Conservation (phyloP, 768 basidiomycete genomes). For the Suillus sp. region DNA sequence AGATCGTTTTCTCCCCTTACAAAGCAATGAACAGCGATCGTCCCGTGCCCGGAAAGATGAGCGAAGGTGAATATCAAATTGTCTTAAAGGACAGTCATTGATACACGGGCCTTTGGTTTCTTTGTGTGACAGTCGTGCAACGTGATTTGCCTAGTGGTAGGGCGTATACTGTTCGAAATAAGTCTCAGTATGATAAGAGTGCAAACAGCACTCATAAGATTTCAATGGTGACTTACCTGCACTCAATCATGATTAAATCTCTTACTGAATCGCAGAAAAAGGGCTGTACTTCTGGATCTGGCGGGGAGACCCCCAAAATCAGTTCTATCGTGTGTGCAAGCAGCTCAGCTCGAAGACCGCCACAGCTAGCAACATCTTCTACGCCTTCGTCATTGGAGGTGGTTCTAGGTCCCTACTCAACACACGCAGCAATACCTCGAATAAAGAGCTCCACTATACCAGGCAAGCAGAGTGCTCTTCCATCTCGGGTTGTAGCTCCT, state of each 20-base stretch:
- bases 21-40: not conserved
- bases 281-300: not conserved
- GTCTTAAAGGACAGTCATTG: not conserved
- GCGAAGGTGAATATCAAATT: not conserved
- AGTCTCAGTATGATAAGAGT: too few relatives aligned
- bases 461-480: not conserved
- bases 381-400: not conserved
- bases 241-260: not conserved
- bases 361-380: not conserved
- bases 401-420: not conserved
- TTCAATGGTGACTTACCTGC: not conserved
- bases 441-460: not conserved
- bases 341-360: not conserved
- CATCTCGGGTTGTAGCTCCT: not conserved
- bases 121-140: not conserved
- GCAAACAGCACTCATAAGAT: not conserved
- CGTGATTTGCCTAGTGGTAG: not conserved
- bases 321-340: not conserved
- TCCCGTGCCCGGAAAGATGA: not conserved
- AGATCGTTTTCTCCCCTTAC: not conserved
- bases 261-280: not conserved
- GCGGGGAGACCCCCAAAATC: not conserved
- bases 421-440: not conserved
- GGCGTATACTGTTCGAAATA: not conserved
- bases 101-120: constrained; percentile 1